Evolutionary conservation across 352 stramenopile genomes (phyloP).

Genomic region (Globisporangium mamillatum): DNA sequence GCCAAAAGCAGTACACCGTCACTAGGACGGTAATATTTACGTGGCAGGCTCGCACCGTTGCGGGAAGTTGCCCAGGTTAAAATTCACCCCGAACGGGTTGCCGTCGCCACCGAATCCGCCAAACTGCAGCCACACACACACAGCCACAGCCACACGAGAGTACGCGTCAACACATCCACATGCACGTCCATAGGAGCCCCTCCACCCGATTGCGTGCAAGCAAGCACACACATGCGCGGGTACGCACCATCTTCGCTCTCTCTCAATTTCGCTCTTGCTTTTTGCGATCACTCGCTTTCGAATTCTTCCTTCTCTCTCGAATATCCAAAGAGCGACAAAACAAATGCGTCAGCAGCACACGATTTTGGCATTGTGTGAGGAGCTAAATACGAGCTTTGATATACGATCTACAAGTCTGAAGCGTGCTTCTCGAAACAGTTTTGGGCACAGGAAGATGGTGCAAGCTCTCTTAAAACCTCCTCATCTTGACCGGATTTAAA

Average conservation of each 20-base stretch:
- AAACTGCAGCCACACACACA: constrained; percentile 38
- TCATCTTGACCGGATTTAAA: no score
- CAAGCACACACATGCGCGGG: background rate
- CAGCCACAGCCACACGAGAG: background rate
- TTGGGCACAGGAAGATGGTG: no score
- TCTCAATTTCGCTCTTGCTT: background rate
- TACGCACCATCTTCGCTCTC: constrained; percentile 13
- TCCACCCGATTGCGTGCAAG: no score
- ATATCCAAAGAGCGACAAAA: constrained; percentile 2
- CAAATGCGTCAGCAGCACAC: background rate
- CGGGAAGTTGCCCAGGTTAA: constrained; percentile 74
- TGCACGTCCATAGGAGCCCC: background rate
- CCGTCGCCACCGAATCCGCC: constrained; percentile 64
- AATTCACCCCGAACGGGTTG: constrained; percentile 83
- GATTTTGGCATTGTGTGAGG: no score
- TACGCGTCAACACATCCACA: background rate
- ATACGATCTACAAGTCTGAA: no score
- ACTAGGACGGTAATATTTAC: background rate
- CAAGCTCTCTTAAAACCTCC: no score
- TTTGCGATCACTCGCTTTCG: constrained; percentile 1
- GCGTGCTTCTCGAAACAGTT: no score
- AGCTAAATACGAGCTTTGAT: no score
- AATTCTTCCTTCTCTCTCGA: constrained; percentile 9
- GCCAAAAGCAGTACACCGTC: background rate
- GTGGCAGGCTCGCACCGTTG: constrained; percentile 36